These are phyloP conservation scores for Coemansia sp. DNA, from an alignment of 192 early-diverging fungal species.

Conservation along the genomic window DNA sequence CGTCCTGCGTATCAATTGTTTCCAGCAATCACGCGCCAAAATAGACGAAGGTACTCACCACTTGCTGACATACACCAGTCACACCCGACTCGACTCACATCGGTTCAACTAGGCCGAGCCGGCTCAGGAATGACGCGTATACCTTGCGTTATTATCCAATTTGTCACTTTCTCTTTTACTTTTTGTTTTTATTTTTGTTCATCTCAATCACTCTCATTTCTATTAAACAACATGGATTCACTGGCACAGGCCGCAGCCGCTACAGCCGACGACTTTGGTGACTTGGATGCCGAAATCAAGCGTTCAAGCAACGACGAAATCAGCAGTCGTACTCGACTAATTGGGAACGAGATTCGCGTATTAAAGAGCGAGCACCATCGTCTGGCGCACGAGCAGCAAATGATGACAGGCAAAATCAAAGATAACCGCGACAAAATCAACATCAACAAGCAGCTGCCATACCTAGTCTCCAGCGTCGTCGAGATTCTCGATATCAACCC, in stretches of 20 bases:
- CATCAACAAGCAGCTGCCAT: conserved; percentile 96
- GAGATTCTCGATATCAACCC: conserved; percentile 95
- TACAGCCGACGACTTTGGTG: conserved; percentile 61
- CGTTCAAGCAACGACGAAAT: conserved; percentile 90
- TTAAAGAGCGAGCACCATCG: conserved; percentile 91
- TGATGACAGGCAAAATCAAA: conserved; percentile 91
- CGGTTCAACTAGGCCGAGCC: not conserved
- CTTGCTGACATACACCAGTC: not conserved
- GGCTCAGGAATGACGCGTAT: conserved; percentile 23
- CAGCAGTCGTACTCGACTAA: conserved; percentile 83
- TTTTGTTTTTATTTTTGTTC: too few relatives aligned
- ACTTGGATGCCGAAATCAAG: conserved; percentile 89
- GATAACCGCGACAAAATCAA: conserved; percentile 99
- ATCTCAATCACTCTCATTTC: not conserved
- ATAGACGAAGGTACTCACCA: too few relatives aligned
- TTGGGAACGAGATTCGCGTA: conserved; percentile 98
- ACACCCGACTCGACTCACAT: conserved; percentile 4
- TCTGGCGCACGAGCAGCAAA: conserved; percentile 85
- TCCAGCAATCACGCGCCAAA: not conserved
- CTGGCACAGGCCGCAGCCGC: conserved; percentile 53
- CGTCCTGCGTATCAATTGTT: not conserved
- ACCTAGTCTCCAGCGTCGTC: conserved; percentile 94
- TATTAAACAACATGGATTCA: conserved; percentile 39
- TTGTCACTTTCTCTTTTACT: not conserved
- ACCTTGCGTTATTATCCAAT: not conserved